phyloP scores from a whole-genome alignment of 352 stramenopile species.

The Peronospora belbahrii region DNA sequence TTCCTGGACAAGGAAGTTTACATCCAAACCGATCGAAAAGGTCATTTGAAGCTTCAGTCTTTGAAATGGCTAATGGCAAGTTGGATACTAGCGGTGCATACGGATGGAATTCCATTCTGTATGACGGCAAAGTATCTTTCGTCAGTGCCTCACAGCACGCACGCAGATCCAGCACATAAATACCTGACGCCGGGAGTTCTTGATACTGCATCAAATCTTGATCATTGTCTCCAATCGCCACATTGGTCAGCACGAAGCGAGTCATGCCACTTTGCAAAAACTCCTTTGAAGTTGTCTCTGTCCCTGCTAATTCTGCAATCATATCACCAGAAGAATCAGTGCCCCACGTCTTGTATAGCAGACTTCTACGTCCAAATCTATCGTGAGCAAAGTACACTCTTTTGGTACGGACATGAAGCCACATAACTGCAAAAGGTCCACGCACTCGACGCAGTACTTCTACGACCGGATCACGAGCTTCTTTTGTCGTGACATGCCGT shows the following conservation, averaged over 20 bases:
- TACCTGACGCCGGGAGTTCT: constrained; percentile 68
- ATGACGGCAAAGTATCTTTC: not conserved
- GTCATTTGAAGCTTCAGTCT: not conserved
- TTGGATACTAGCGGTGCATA: constrained; percentile 18
- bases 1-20: constrained; percentile 13
- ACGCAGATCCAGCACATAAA: constrained; percentile 64
- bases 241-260: constrained; percentile 37
- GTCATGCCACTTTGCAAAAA: constrained; percentile 15
- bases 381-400: constrained; percentile 89
- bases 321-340: constrained; percentile 6
- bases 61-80: not conserved
- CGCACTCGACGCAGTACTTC: constrained; percentile 37
- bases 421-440: constrained; percentile 84
- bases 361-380: constrained; percentile 82
- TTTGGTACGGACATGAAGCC: constrained; percentile 46
- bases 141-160: not conserved
- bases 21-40: constrained; percentile 29
- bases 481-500: constrained; percentile 2
- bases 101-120: constrained; percentile 32
- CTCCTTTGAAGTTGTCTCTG: not conserved
- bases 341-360: constrained; percentile 54
- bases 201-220: constrained; percentile 23
- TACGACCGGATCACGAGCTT: constrained; percentile 18
- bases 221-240: constrained; percentile 27
- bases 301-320: constrained; percentile 18